Percentiles rank a stretch among this genome's conserved stretches.
Evolutionary conservation across 768 basidiomycete genomes (phyloP).

Genomic region (Solioccasus polychromus): DNA sequence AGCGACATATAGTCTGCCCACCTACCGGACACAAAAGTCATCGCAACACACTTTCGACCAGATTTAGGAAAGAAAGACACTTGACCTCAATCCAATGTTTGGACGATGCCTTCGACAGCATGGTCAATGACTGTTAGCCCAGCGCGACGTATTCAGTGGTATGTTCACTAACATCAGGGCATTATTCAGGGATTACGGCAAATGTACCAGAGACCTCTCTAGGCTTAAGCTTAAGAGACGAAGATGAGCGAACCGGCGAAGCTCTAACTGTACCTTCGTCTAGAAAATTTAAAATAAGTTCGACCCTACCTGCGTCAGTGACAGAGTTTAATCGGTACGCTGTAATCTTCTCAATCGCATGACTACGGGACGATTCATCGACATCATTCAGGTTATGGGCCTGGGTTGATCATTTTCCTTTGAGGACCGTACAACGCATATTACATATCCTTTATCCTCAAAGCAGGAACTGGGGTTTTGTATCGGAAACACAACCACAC

Average conservation of each 20-base stretch:
- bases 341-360: neutral
- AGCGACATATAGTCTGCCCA: conserved; percentile 14
- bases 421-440: conserved; percentile 34
- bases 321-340: conserved; percentile 32
- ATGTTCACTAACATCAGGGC: conserved; percentile 3
- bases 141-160: neutral
- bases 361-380: neutral
- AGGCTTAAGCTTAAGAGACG: conserved; percentile 20
- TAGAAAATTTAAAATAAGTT: conserved; percentile 25
- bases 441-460: conserved; percentile 45
- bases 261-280: conserved; percentile 32
- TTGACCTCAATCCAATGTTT: conserved; percentile 29
- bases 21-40: conserved; percentile 35
- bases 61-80: conserved; percentile 32
- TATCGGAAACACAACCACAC: conserved; percentile 31
- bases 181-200: conserved; percentile 21
- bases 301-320: conserved; percentile 27
- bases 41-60: conserved; percentile 32
- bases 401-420: conserved; percentile 33
- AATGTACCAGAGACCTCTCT: conserved; percentile 30
- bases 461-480: conserved; percentile 43
- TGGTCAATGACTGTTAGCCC: conserved; percentile 29
- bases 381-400: conserved; percentile 22
- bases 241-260: conserved; percentile 28
- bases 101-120: conserved; percentile 23